phyloP scores from a whole-genome alignment of 2,329 filamentous ascomycete genomes.

The Stachybotrys chartarum region DNA sequence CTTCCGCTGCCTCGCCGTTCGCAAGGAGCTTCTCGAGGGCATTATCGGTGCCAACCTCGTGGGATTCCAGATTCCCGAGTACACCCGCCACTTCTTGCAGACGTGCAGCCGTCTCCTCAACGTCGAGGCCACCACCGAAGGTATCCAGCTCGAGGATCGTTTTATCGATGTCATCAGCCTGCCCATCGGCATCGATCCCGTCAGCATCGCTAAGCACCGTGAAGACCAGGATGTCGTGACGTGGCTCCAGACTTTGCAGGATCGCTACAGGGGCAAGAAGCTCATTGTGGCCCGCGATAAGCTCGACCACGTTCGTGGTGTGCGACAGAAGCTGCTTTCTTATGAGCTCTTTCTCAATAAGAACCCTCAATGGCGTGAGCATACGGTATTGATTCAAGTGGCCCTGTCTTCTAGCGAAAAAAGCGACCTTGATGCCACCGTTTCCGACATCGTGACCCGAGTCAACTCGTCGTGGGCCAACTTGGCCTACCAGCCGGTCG shows the following conservation, averaged over 20 bases:
- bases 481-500: slow-evolving; percentile 82
- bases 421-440: slow-evolving; percentile 75
- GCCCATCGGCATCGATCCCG: slow-evolving; percentile 86
- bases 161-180: slow-evolving; percentile 84
- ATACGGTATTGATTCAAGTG: slow-evolving; percentile 88
- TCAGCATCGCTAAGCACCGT: slow-evolving; percentile 64
- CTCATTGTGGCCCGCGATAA: slow-evolving; percentile 92
- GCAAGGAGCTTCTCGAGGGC: slow-evolving; percentile 81
- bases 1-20: slow-evolving; percentile 82
- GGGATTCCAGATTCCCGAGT: slow-evolving; percentile 90
- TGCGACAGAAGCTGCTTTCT: slow-evolving; percentile 85
- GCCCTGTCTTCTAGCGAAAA: slow-evolving; percentile 87
- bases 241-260: slow-evolving; percentile 74
- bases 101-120: slow-evolving; percentile 86
- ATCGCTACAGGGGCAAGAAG: slow-evolving; percentile 80
- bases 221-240: slow-evolving; percentile 64
- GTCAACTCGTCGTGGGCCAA: slow-evolving; percentile 91
- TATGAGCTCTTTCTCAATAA: slow-evolving; percentile 93
- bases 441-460: slow-evolving; percentile 89
- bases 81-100: slow-evolving; percentile 88
- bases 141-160: slow-evolving; percentile 83
- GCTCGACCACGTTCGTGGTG: slow-evolving; percentile 85
- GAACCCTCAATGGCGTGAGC: slow-evolving; percentile 82
- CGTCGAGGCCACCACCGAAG: slow-evolving; percentile 84
- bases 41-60: slow-evolving; percentile 90